Percentiles rank a stretch among this genome's conserved stretches.
Conservation (phyloP, 192 early-diverging fungal species). For the Coemansia javaensis region DNA sequence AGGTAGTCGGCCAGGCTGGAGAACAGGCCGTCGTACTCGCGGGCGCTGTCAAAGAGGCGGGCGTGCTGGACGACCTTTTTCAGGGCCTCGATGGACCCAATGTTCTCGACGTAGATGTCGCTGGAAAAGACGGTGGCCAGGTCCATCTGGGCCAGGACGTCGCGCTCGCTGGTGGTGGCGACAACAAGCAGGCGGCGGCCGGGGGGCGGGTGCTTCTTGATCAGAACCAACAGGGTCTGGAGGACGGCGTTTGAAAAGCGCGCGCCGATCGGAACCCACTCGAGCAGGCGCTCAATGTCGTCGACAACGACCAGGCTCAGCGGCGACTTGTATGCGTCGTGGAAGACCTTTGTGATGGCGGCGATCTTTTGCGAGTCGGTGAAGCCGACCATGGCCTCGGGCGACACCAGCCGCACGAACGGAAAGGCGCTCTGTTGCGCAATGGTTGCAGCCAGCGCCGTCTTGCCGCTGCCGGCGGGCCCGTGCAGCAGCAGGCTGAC, state of each 20-base stretch:
- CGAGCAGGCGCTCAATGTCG: conserved; percentile 87
- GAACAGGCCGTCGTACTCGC: conserved; percentile 58
- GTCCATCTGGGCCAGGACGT: conserved; percentile 82
- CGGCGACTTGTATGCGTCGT: conserved; percentile 95
- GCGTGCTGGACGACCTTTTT: conserved; percentile 60
- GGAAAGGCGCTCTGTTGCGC: conserved; percentile 88
- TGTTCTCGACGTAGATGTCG: conserved; percentile 74
- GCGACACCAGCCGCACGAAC: conserved; percentile 95
- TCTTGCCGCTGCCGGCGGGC: conserved; percentile 86
- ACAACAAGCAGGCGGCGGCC: conserved; percentile 82
- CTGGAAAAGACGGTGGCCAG: conserved; percentile 80
- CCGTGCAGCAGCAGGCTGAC: conserved; percentile 89
- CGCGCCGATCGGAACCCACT: conserved; percentile 93
- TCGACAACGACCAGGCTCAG: conserved; percentile 93
- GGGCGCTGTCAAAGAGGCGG: conserved; percentile 60
- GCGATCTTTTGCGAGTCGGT: conserved; percentile 77
- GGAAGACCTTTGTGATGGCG: conserved; percentile 90
- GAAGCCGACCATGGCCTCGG: conserved; percentile 93
- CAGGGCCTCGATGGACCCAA: conserved; percentile 66
- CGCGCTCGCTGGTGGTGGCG: conserved; percentile 77
- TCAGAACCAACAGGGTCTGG: conserved; percentile 86
- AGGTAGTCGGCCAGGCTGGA: conserved; percentile 51
- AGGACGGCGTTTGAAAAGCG: conserved; percentile 90
- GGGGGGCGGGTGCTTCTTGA: conserved; percentile 89
- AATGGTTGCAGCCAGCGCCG: conserved; percentile 91